A percentile compares a stretch with the other conserved stretches of the same genome.
Evolutionary conservation across 2,329 filamentous ascomycete species (phyloP).

Genomic region (Fonsecaea monophora): DNA sequence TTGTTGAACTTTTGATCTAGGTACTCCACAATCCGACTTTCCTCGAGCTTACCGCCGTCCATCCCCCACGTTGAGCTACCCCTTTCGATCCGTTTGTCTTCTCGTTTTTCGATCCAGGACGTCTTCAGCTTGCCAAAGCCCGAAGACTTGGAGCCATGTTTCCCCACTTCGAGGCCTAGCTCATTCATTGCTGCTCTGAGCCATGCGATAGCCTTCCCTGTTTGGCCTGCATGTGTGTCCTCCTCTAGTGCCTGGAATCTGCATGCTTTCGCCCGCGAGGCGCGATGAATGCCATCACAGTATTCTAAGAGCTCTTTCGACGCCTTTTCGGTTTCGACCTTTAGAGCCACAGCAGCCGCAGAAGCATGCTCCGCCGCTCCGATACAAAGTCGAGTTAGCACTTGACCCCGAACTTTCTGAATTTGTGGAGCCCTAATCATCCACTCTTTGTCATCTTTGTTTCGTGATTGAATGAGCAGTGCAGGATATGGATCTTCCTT

Average conservation of each 20-base stretch:
- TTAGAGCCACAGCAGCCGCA: conserved; percentile 66
- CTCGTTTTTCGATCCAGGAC: conserved; percentile 41
- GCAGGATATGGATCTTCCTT: conserved; percentile 95
- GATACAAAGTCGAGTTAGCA: conserved; percentile 86
- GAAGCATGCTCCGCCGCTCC: conserved; percentile 87
- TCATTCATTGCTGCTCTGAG: conserved; percentile 74
- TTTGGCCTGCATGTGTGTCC: conserved; percentile 76
- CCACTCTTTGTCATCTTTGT: conserved; percentile 87
- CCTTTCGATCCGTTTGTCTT: conserved; percentile 75
- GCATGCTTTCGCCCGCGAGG: conserved; percentile 82
- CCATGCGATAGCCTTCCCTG: conserved; percentile 85
- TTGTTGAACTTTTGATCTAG: conserved; percentile 88
- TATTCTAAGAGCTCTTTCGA: conserved; percentile 74
- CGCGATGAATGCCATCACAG: conserved; percentile 74
- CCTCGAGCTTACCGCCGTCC: conserved; percentile 84
- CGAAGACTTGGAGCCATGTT: conserved; percentile 42
- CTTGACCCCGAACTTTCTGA: conserved; percentile 83
- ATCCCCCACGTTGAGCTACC: conserved; percentile 70
- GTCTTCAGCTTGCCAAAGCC: conserved; percentile 36
- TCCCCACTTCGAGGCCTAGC: conserved; percentile 40
- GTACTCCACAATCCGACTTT: conserved; percentile 84
- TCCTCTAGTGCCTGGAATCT: conserved; percentile 90
- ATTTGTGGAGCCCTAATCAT: conserved; percentile 92
- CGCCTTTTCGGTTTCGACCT: conserved; percentile 58
- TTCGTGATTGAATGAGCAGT: conserved; percentile 78